Evolutionary conservation across 1,284 basidiomycete species (phyloP).

Genomic region (Cryptococcus sp.): DNA sequence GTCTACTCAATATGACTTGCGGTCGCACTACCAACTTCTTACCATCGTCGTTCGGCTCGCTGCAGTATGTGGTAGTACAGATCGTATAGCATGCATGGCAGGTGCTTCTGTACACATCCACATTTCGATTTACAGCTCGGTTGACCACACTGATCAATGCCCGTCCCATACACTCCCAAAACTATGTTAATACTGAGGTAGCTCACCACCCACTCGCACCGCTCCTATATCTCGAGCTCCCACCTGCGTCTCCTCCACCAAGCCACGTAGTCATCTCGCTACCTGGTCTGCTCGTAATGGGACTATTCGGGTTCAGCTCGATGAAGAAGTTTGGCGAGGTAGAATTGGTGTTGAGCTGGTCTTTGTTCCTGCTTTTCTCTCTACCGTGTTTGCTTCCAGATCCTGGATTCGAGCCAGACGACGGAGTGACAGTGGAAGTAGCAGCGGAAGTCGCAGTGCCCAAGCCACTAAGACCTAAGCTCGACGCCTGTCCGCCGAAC

Average conservation of each 20-base stretch:
- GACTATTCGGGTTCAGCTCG: constrained; percentile 32
- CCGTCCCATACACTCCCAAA: too few species aligned
- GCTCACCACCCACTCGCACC: neutral
- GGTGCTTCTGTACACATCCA: too few species aligned
- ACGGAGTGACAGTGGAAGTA: neutral
- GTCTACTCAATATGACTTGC: too few species aligned
- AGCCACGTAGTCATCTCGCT: constrained; percentile 16
- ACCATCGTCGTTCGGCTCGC: too few species aligned
- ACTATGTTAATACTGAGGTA: neutral
- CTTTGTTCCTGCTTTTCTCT: neutral
- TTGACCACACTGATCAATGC: too few species aligned
- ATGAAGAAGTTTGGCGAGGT: constrained; percentile 27
- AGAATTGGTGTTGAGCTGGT: neutral
- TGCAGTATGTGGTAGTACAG: too few species aligned
- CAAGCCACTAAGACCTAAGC: neutral
- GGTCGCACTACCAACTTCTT: too few species aligned
- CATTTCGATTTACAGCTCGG: too few species aligned
- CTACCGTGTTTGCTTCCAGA: neutral
- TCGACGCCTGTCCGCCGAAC: neutral
- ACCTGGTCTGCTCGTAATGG: constrained; percentile 23
- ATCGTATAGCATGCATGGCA: too few species aligned
- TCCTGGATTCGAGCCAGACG: neutral
- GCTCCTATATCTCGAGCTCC: neutral
- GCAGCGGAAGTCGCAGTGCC: neutral
- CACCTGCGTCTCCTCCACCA: neutral